These are phyloP conservation scores for Sugiyamaella boreocaroliniensis DNA, from an alignment of 805 yeast species.

Conservation along the genomic window DNA sequence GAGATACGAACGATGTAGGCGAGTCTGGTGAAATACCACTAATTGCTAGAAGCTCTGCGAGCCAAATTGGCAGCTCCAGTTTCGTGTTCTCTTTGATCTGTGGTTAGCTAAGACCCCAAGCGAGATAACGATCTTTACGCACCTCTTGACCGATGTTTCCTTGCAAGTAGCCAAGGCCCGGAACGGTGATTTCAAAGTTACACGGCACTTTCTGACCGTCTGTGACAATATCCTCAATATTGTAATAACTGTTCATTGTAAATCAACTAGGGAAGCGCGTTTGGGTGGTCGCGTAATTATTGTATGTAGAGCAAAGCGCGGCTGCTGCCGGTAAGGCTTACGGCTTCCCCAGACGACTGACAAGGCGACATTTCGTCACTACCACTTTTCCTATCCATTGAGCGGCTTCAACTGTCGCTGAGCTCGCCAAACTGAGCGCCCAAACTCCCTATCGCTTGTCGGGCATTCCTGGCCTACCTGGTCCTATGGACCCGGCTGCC, in stretches of 20 bases:
- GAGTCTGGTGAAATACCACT: constrained; percentile 20
- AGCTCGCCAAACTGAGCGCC: not conserved
- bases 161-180: constrained; percentile 82
- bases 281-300: not conserved
- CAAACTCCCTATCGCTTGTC: constrained; percentile 1
- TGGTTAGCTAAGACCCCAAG: not conserved
- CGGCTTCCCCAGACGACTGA: too few species aligned
- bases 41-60: constrained; percentile 69
- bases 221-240: constrained; percentile 31
- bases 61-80: constrained; percentile 81
- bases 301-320: too few species aligned
- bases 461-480: not conserved
- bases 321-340: too few species aligned
- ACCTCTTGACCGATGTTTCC: constrained; percentile 62
- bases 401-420: not conserved
- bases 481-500: not conserved
- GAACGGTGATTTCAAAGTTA: constrained; percentile 67
- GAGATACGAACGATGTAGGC: constrained; percentile 50
- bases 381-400: not conserved
- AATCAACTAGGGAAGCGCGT: not conserved
- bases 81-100: constrained; percentile 52
- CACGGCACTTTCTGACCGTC: constrained; percentile 61
- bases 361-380: not conserved
- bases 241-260: constrained; percentile 25
- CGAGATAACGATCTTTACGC: constrained; percentile 5